Evolutionary conservation across 805 yeast species (phyloP).

Genomic region (Saccharomycopsis synnaedendra): DNA sequence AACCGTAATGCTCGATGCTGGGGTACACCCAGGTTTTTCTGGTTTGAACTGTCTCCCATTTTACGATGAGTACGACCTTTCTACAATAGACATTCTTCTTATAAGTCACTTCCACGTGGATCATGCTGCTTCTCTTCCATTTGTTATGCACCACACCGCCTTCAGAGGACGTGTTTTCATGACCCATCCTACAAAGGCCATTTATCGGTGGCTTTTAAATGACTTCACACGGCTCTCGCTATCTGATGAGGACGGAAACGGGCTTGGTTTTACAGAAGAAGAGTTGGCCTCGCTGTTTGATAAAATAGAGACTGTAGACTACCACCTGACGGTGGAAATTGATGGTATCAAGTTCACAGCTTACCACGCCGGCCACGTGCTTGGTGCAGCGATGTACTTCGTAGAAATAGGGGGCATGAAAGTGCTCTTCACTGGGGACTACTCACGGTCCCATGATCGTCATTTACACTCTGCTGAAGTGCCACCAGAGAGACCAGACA

Average conservation of each 20-base stretch:
- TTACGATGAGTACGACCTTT: slow-evolving; percentile 87
- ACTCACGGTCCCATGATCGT: slow-evolving; percentile 90
- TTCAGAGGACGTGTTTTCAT: slow-evolving; percentile 94
- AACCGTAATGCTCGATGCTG: slow-evolving; percentile 94
- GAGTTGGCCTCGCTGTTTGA: slow-evolving; percentile 84
- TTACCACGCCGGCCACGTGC: slow-evolving; percentile 98
- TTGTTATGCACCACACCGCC: slow-evolving; percentile 93
- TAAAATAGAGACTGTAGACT: slow-evolving; percentile 85
- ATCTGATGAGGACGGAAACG: slow-evolving; percentile 30
- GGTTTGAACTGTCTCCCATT: slow-evolving; percentile 90
- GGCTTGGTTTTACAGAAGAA: slow-evolving; percentile 72
- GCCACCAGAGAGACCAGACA: slow-evolving; percentile 79
- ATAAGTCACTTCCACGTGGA: slow-evolving; percentile 95
- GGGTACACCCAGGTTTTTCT: slow-evolving; percentile 90
- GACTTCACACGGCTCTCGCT: slow-evolving; percentile 89
- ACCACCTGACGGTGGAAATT: slow-evolving; percentile 88
- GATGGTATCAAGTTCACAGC: slow-evolving; percentile 95
- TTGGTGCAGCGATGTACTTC: slow-evolving; percentile 97
- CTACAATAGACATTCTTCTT: slow-evolving; percentile 74
- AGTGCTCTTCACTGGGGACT: slow-evolving; percentile 89
- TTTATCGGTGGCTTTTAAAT: slow-evolving; percentile 86
- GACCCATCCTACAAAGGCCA: slow-evolving; percentile 99
- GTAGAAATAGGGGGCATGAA: slow-evolving; percentile 90
- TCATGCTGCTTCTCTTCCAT: slow-evolving; percentile 96
- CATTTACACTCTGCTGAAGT: slow-evolving; percentile 93